A percentile compares a stretch with the other conserved stretches of the same genome.
These are phyloP conservation scores for Cladophialophora bantiana DNA, from an alignment of 2,329 filamentous ascomycete species.

Conservation along the genomic window DNA sequence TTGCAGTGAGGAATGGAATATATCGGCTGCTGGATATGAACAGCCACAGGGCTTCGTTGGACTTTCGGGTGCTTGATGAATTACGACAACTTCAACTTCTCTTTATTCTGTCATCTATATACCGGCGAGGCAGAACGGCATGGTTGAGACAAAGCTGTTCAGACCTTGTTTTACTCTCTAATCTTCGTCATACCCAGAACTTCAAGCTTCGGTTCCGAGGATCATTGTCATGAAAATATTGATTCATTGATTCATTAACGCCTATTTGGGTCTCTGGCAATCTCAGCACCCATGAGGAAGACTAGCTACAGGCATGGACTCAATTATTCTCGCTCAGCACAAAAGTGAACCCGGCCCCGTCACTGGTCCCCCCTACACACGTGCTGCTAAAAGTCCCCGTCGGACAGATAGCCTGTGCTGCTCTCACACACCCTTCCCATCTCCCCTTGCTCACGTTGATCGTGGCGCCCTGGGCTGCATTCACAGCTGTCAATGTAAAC, in stretches of 20 bases:
- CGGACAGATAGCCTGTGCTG: slow-evolving; percentile 60
- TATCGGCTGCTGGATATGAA: background rate
- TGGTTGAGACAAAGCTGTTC: background rate
- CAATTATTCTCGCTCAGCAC: slow-evolving; percentile 26
- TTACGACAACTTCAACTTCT: background rate
- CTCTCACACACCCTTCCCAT: slow-evolving; percentile 63
- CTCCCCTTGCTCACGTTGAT: slow-evolving; percentile 62
- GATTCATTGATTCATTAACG: background rate
- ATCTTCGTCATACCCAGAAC: background rate
- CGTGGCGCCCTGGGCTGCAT: slow-evolving; percentile 50
- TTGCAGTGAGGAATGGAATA: background rate
- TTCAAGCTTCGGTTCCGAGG: background rate
- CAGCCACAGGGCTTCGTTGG: background rate
- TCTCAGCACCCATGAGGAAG: background rate
- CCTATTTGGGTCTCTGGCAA: background rate
- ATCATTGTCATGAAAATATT: background rate
- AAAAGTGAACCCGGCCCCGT: slow-evolving; percentile 43
- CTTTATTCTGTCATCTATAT: background rate
- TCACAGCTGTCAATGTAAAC: slow-evolving; percentile 55
- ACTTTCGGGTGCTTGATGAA: background rate
- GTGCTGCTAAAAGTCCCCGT: slow-evolving; percentile 55
- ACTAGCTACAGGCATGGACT: background rate
- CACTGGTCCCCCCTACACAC: slow-evolving; percentile 58
- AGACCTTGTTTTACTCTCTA: background rate
- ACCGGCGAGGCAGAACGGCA: background rate